Evolutionary conservation across 257 asterid genomes (phyloP), one percentile per base, ranked within the genome.

Genomic region (Solanum gandarillasii): DNA sequence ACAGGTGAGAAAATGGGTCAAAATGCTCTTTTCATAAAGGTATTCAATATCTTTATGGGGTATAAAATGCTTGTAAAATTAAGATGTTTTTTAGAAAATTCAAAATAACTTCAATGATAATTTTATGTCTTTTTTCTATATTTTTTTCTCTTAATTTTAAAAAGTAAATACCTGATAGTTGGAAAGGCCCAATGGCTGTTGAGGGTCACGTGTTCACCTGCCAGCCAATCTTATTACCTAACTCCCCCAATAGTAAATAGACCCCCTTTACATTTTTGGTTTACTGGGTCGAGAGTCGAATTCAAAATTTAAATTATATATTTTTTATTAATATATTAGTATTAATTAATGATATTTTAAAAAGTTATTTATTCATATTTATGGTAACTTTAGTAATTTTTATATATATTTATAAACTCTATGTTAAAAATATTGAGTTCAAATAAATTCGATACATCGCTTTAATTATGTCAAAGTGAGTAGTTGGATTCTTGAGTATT

Each of bases 261-360:
- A 7, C 5, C 12, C 5, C 2, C 7, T 32, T 32, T 18, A 34
- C 27, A 32, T 16, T 71, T 72, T 72, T 32, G 12, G 13, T 48
- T 14, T 48, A 48, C 3, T 14, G 0, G 3, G 1, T 2, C 0
- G 0, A 13, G 23, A 29, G 5, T 0, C 0, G 2, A 0, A 70
- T 29, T 3, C 1, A 29, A 29, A 72, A 32, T 72, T 72, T 18
- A 72, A 34, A 72, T 4, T 18, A 1, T 9, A 20, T 72, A 14
- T 14, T 5, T 48, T 48, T 48, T 8, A 32, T 18, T 32, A 18
- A 4, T 14, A 4, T 2, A 32, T 71, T 71, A 71, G 1, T 71
- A 71, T 18, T 72, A 18, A 72, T 32, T 34, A 2, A 18, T 34
- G 1, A 32, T 32, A 8, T 72, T 7, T 14, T 16, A 58, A 5